Evolutionary conservation across 1,284 basidiomycete species (phyloP), one percentile per base, ranked within the genome.

Genomic region (Inonotus hispidus): DNA sequence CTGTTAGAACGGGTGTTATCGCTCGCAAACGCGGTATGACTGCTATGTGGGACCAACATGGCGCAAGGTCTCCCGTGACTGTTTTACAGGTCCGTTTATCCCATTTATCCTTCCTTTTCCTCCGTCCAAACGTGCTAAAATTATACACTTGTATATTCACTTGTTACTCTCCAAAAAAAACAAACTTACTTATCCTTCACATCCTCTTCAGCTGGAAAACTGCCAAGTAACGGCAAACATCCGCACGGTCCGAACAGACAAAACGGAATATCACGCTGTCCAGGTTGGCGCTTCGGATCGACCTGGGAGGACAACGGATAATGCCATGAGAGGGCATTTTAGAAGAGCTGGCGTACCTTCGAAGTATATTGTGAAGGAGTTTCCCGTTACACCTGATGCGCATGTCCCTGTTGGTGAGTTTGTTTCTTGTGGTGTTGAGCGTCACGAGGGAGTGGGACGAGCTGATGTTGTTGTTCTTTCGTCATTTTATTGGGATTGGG

Each of bases 11-110:
- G 0, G 97, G 97, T n/a, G 80, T 98, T 63, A 90, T 99, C 71
- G 95, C 94, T 23, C 83, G 89, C 62, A 99, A 99, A 78, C 85
- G 93, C 54, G 97, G 97, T 50, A 99, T 99, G 96, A 92, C 93
- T 5, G 84, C 86, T 13, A 79, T 98, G 70, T 99, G 94, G 91
- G 91, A 96, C 71, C 84, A 91, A 70, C 87, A 92, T 63, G 97
- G 97, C 38, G 84, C 85, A 46, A 79, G 92, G 60, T 81, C 90
- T 67, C 95, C 97, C 1, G 93, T 97, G 14, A 99, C 97, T 0
- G 88, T 99, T 39, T 83, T 99, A 35, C 94, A 98, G 80, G 95
- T 95, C 65, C 70, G 83, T 39, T 19, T 1, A 8, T 32, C 23
- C 37, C 16, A 46, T 60, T 21, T 45, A 47, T 21, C n/a, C 32